Conservation (phyloP, 202 grass and related monocot genomes). For the Brachypodium distachyon region DNA sequence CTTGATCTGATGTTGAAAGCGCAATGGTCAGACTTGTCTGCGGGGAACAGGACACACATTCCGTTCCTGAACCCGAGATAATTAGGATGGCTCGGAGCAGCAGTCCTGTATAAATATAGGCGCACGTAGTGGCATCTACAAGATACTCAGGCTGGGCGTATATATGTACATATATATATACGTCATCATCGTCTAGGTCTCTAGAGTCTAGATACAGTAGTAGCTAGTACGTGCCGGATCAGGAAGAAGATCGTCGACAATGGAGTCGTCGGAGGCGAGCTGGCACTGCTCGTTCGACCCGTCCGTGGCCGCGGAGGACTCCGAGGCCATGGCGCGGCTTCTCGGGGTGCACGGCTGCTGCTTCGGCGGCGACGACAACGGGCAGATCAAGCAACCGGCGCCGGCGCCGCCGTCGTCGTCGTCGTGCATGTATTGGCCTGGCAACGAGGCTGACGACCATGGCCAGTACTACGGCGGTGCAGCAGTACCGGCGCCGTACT, state of each 20-base stretch:
- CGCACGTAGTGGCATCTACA: constrained; percentile 10
- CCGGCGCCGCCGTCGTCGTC: background rate
- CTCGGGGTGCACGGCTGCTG: constrained; percentile 51
- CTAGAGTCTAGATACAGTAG: too few species aligned
- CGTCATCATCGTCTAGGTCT: background rate
- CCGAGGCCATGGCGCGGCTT: constrained; percentile 61
- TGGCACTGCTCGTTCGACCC: constrained; percentile 80
- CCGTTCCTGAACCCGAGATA: constrained; percentile 5
- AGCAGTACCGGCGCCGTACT: constrained; percentile 36
- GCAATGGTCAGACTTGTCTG: constrained; percentile 45
- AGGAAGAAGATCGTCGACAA: background rate
- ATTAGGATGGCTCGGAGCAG: background rate
- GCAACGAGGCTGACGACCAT: constrained; percentile 34
- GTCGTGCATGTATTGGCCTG: constrained; percentile 55
- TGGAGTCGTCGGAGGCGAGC: constrained; percentile 59
- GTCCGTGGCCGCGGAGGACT: constrained; percentile 52
- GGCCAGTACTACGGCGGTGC: constrained; percentile 40
- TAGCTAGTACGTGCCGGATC: too few species aligned
- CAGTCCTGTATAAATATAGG: constrained; percentile 38
- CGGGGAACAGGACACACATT: constrained; percentile 45
- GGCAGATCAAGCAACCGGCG: background rate
- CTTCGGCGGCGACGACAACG: constrained; percentile 35
- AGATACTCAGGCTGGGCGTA: background rate
- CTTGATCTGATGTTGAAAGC: constrained; percentile 26
- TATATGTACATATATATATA: too few species aligned